phyloP scores from a whole-genome alignment of 495 filamentous ascomycete genomes.

The Daldinia decipiens region DNA sequence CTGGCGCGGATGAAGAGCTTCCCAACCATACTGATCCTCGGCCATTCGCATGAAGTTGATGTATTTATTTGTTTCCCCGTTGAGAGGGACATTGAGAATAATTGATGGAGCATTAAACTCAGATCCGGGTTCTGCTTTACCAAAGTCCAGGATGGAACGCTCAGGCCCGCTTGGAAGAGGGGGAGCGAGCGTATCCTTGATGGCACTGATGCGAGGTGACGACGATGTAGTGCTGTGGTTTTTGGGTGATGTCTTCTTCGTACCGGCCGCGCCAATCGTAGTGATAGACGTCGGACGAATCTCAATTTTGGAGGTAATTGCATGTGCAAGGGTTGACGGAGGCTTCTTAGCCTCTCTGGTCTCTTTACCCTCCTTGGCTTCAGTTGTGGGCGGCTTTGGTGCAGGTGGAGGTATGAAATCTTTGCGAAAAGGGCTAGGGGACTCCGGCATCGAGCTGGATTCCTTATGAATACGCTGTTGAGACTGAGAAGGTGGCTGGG shows the following conservation, averaged over 20 bases:
- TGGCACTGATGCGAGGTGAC: conserved; percentile 52
- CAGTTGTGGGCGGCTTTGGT: conserved; percentile 50
- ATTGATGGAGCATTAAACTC: conserved; percentile 76
- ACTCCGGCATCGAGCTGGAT: conserved; percentile 42
- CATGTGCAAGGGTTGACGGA: conserved; percentile 44
- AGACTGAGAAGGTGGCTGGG: conserved; percentile 34
- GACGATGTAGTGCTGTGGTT: conserved; percentile 54
- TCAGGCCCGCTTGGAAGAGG: conserved; percentile 51
- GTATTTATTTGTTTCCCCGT: conserved; percentile 84
- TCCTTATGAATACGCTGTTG: conserved; percentile 40
- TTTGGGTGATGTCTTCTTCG: conserved; percentile 52
- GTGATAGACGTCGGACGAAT: conserved; percentile 53
- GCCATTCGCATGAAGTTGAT: conserved; percentile 95
- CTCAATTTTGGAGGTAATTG: conserved; percentile 49
- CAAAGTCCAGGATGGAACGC: conserved; percentile 63
- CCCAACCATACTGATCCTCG: conserved; percentile 92
- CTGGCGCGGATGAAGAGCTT: conserved; percentile 87
- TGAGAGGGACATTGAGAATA: conserved; percentile 80
- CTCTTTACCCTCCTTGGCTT: conserved; percentile 37
- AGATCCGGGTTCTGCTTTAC: conserved; percentile 59
- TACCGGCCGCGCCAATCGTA: conserved; percentile 52
- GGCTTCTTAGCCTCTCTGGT: conserved; percentile 49
- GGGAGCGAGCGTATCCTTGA: conserved; percentile 54
- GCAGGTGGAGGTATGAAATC: conserved; percentile 49
- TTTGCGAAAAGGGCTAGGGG: conserved; percentile 48